Conservation (phyloP, 1,284 basidiomycete genomes). For the Mrakiaceae sp. region DNA sequence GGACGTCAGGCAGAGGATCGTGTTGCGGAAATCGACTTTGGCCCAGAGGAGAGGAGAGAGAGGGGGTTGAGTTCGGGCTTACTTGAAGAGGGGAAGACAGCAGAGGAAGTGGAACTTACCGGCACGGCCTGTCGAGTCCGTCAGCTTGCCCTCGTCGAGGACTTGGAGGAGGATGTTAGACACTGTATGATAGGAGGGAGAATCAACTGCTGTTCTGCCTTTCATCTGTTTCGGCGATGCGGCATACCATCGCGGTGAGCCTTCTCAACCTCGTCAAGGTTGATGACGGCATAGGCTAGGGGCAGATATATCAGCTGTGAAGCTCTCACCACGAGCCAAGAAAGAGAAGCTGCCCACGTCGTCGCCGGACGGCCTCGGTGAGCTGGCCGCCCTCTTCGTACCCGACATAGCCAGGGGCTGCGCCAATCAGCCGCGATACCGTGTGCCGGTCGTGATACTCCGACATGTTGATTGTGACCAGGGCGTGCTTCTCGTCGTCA, state of each 20-base stretch:
- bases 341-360: slow-evolving; percentile 42
- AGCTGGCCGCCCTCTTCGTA: slow-evolving; percentile 48
- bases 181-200: slow-evolving; percentile 37
- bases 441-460: slow-evolving; percentile 88
- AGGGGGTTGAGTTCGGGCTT: slow-evolving; percentile 27
- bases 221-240: neutral
- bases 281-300: slow-evolving; percentile 37
- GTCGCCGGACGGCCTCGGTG: slow-evolving; percentile 73
- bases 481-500: slow-evolving; percentile 69
- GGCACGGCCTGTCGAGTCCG: slow-evolving; percentile 59
- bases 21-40: slow-evolving; percentile 48
- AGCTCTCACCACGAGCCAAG: neutral
- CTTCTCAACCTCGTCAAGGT: slow-evolving; percentile 68
- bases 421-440: slow-evolving; percentile 77
- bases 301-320: neutral
- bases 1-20: slow-evolving; percentile 85
- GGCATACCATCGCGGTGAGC: slow-evolving; percentile 54
- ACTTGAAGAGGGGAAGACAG: slow-evolving; percentile 58
- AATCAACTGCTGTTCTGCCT: slow-evolving; percentile 39
- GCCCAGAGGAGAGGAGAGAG: slow-evolving; percentile 8
- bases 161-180: slow-evolving; percentile 85
- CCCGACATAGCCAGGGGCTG: slow-evolving; percentile 85
- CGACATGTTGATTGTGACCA: slow-evolving; percentile 89
- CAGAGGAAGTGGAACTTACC: slow-evolving; percentile 32
- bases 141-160: slow-evolving; percentile 79